Percentiles rank a stretch among this genome's conserved stretches.
Conservation (phyloP, 2,329 filamentous ascomycete species). For the Lachnellula suecica region DNA sequence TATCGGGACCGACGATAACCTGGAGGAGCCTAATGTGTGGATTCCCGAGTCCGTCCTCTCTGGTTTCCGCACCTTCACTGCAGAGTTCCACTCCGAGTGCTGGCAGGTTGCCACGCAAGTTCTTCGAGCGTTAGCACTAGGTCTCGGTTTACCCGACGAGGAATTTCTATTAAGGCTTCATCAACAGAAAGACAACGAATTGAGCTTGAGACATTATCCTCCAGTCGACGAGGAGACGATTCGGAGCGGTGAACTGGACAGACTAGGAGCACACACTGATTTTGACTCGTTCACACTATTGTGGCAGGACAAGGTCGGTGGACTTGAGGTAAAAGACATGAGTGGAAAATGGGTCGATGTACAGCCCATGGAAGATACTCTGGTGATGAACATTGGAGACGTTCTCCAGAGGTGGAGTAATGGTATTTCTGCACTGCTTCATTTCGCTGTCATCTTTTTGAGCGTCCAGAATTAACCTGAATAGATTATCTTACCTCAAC, state of each 20-base stretch:
- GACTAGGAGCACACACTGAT: slow-evolving; percentile 38
- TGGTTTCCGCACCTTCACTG: slow-evolving; percentile 45
- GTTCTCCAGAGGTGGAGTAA: slow-evolving; percentile 25
- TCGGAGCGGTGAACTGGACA: slow-evolving; percentile 5
- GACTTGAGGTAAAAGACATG: slow-evolving; percentile 45
- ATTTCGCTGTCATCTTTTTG: slow-evolving; percentile 33
- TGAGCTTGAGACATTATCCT: slow-evolving; percentile 45
- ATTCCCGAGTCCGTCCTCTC: slow-evolving; percentile 41
- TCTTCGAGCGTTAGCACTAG: slow-evolving; percentile 10
- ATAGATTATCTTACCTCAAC: slow-evolving; percentile 35
- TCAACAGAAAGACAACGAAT: slow-evolving; percentile 6
- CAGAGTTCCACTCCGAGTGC: slow-evolving; percentile 39
- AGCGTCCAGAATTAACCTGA: slow-evolving; percentile 34
- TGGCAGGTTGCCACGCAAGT: slow-evolving; percentile 5
- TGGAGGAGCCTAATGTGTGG: slow-evolving; percentile 45
- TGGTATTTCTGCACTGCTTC: slow-evolving; percentile 1
- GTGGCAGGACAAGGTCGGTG: slow-evolving; percentile 44
- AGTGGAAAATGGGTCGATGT: slow-evolving; percentile 32
- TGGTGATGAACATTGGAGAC: slow-evolving; percentile 48
- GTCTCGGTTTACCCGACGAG: slow-evolving; percentile 8
- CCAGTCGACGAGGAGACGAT: slow-evolving; percentile 18
- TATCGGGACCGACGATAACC: slow-evolving; percentile 45
- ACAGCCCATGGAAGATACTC: slow-evolving; percentile 38
- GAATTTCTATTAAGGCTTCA: slow-evolving; percentile 9
- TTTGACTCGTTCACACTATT: slow-evolving; percentile 46